Base-by-base conservation (phyloP, 179 eudicot genomes). In the Beta macrorhiza region DNA sequence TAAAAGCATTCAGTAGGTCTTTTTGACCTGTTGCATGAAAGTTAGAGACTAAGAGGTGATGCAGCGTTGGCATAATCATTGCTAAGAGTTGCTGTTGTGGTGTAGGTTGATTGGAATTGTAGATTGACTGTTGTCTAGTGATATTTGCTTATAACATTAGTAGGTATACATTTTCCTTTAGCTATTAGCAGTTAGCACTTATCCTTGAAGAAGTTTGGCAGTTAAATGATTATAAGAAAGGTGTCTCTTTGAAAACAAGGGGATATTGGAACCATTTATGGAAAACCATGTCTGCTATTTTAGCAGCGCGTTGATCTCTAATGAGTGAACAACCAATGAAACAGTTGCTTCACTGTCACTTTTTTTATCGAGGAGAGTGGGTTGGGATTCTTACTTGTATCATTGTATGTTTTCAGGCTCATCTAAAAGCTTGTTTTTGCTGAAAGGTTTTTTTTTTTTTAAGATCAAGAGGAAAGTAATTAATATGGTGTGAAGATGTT, bases 341-440 rank as follows among this genome's bases (percentile, higher is more conserved):
- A 67, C 71, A 67, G 71, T 67, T 67, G 71, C 47, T 67, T 67
- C 71, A 67, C 19, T 32, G n/a, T 5, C 71, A 32, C 19, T 4
- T 32, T 13, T 4, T 5, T 14, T 13, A 9, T 12, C 10, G 1
- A 11, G 71, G 16, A 32, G 45, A 16, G 37, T 67, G 44, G 45
- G 47, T 67, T 37, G 72, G 20, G 72, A 29, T 20, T 63, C 67
- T 0, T 0, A 29, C 32, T 29, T 29, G 32, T 25, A 25, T 25
- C 25, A 25, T 25, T 25, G 25, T 29, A 29, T 29, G 32, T 29
- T 29, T 29, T 29, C 32, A 29, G 9, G 65, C 65, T 61, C 3
- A 61, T 61, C 29, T 22, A 63, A 29, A 63, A 63, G 32, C 42
- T 63, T 63, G 67, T 63, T 22, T 10, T 63, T 63, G 14, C 67